A percentile compares a stretch with the other conserved stretches of the same genome.
Evolutionary conservation across 139 green algal genomes (phyloP).

Genomic region (Chlorella ohadii): DNA sequence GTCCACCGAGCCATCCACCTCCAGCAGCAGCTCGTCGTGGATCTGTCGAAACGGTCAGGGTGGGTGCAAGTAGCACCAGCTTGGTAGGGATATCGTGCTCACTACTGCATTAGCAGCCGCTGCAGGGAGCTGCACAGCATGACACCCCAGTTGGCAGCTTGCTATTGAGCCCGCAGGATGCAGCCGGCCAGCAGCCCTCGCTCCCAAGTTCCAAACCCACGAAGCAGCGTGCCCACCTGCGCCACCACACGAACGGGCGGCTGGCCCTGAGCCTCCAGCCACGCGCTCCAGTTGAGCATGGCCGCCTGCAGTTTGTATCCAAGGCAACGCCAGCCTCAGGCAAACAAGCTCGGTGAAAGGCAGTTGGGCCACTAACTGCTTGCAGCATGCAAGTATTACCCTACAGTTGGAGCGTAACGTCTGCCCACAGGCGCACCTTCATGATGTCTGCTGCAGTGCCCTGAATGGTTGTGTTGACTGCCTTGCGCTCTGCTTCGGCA

Average conservation of each 20-base stretch:
- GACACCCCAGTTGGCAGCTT: too few relatives aligned
- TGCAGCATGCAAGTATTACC: too few relatives aligned
- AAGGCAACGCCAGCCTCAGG: too few relatives aligned
- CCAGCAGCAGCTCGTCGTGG: conserved; percentile 71
- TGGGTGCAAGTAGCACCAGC: too few relatives aligned
- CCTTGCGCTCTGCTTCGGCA: conserved; percentile 44
- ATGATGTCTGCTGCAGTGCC: conserved; percentile 69
- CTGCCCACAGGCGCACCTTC: conserved; percentile 33
- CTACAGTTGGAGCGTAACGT: too few relatives aligned
- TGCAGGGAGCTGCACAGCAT: too few relatives aligned
- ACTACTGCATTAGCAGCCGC: background rate
- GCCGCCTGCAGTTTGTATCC: too few relatives aligned
- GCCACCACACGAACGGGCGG: conserved; percentile 42
- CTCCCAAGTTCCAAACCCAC: background rate
- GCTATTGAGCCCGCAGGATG: too few relatives aligned
- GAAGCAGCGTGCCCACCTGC: background rate
- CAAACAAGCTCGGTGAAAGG: too few relatives aligned
- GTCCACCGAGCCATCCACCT: conserved; percentile 30
- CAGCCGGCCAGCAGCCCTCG: too few relatives aligned
- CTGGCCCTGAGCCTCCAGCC: background rate
- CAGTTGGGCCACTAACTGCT: too few relatives aligned
- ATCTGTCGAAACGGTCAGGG: conserved; percentile 31
- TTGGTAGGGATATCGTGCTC: too few relatives aligned
- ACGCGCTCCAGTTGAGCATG: conserved; percentile 51
- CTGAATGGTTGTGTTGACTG: conserved; percentile 67